These are phyloP conservation scores for Xylaria sp. DNA, from an alignment of 2,329 filamentous ascomycete genomes.

Conservation along the genomic window DNA sequence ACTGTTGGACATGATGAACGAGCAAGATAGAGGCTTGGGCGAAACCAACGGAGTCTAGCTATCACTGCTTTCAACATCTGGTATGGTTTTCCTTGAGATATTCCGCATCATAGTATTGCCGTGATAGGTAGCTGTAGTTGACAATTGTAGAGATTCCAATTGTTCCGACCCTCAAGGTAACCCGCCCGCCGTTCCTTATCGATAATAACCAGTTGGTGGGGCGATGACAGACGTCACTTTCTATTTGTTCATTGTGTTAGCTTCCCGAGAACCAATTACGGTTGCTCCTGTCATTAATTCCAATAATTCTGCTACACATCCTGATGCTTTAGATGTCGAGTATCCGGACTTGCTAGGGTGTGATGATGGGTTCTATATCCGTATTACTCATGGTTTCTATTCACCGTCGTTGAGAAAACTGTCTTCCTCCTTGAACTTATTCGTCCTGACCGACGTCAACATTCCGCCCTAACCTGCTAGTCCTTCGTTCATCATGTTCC, in stretches of 20 bases:
- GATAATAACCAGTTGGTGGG: slow-evolving; percentile 8
- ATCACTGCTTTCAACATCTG: background rate
- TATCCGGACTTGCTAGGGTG: slow-evolving; percentile 5
- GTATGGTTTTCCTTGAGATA: background rate
- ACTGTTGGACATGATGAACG: background rate
- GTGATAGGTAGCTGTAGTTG: too few relatives aligned
- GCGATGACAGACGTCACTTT: slow-evolving; percentile 22
- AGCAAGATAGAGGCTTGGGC: background rate
- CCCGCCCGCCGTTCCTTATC: background rate
- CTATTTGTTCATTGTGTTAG: slow-evolving; percentile 5
- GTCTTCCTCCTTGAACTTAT: background rate
- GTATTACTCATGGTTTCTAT: slow-evolving; percentile 27
- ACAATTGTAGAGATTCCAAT: too few relatives aligned
- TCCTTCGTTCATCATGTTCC: slow-evolving; percentile 42
- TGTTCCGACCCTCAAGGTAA: too few relatives aligned
- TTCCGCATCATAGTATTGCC: background rate
- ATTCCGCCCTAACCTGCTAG: background rate
- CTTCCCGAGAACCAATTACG: slow-evolving; percentile 3
- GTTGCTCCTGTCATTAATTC: background rate
- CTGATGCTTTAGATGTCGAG: slow-evolving; percentile 5
- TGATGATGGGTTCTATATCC: slow-evolving; percentile 33
- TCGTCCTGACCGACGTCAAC: background rate
- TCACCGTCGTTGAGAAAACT: slow-evolving; percentile 21
- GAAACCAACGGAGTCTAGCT: background rate
- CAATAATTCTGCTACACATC: slow-evolving; percentile 5